phyloP scores from a whole-genome alignment of 1,284 basidiomycete genomes.

The Ceratobasidium sp. region DNA sequence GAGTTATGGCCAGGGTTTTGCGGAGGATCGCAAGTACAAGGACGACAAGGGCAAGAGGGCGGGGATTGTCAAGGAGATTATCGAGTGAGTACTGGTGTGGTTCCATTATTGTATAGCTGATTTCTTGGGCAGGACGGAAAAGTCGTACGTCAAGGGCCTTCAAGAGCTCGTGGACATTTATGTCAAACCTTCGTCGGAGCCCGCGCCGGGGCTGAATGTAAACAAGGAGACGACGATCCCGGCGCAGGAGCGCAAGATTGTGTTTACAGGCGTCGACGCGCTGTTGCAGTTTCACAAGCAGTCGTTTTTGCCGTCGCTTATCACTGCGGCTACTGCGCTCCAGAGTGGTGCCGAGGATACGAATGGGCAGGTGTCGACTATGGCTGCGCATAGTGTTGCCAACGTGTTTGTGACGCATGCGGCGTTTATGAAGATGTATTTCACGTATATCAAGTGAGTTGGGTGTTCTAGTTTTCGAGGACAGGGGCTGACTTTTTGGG shows the following conservation, averaged over 20 bases:
- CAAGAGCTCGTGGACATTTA: conserved; percentile 96
- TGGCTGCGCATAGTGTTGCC: conserved; percentile 85
- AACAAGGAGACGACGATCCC: conserved; percentile 88
- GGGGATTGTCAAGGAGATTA: conserved; percentile 85
- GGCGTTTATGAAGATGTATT: conserved; percentile 98
- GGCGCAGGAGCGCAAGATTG: conserved; percentile 86
- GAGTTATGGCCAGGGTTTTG: conserved; percentile 48
- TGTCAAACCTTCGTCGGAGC: conserved; percentile 84
- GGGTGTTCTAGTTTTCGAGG: conserved; percentile 39
- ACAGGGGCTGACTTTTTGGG: conserved; percentile 3
- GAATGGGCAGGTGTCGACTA: conserved; percentile 79
- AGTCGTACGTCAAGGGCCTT: conserved; percentile 93
- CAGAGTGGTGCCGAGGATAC: conserved; percentile 72
- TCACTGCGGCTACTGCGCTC: conserved; percentile 77
- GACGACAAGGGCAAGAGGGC: conserved; percentile 85
- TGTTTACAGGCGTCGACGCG: conserved; percentile 92
- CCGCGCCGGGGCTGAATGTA: conserved; percentile 65
- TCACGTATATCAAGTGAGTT: conserved; percentile 93
- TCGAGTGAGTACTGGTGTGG: conserved; percentile 69
- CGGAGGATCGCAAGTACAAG: conserved; percentile 85
- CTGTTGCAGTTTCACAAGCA: conserved; percentile 93
- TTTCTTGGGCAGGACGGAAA: conserved; percentile 77
- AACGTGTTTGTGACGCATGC: conserved; percentile 92
- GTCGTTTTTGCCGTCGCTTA: conserved; percentile 91
- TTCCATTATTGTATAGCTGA: conserved; percentile 45